A percentile compares a stretch with the other conserved stretches of the same genome.
Evolutionary conservation across 2,329 filamentous ascomycete species (phyloP).

Genomic region (Clonostachys sp.): DNA sequence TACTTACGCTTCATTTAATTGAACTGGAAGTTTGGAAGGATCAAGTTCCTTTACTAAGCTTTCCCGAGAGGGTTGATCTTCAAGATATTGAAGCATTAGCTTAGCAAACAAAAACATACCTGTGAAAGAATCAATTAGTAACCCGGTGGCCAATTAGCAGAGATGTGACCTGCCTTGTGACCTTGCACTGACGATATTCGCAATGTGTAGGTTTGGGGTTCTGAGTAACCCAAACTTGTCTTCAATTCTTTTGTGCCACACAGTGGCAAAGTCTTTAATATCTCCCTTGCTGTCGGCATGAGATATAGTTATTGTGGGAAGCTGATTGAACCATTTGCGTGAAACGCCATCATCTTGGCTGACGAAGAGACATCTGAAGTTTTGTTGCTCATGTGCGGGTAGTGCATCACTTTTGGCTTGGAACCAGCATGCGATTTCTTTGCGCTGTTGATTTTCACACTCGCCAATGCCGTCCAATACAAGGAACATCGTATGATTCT

Average conservation of each 20-base stretch:
- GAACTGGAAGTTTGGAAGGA: neutral
- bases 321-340: neutral
- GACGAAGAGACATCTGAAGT: constrained; percentile 5
- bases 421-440: constrained; percentile 17
- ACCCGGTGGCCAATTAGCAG: neutral
- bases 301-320: constrained; percentile 2
- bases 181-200: constrained; percentile 2
- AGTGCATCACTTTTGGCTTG: neutral
- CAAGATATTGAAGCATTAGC: neutral
- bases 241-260: constrained; percentile 3
- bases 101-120: constrained; percentile 4
- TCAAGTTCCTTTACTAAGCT: neutral
- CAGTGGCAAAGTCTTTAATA: constrained; percentile 1
- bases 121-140: neutral
- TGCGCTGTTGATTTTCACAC: constrained; percentile 19
- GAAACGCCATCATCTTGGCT: constrained; percentile 6
- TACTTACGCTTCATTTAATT: neutral
- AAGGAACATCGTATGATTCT: constrained; percentile 15
- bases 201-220: neutral
- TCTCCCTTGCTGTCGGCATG: neutral
- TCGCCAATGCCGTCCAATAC: constrained; percentile 41
- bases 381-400: neutral
- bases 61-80: neutral
- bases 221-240: constrained; percentile 1
- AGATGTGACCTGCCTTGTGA: constrained; percentile 2